Percentiles rank a stretch among this genome's conserved stretches.
Conservation (phyloP, 2,329 filamentous ascomycete genomes). For the Phaeosphaeria sp. region DNA sequence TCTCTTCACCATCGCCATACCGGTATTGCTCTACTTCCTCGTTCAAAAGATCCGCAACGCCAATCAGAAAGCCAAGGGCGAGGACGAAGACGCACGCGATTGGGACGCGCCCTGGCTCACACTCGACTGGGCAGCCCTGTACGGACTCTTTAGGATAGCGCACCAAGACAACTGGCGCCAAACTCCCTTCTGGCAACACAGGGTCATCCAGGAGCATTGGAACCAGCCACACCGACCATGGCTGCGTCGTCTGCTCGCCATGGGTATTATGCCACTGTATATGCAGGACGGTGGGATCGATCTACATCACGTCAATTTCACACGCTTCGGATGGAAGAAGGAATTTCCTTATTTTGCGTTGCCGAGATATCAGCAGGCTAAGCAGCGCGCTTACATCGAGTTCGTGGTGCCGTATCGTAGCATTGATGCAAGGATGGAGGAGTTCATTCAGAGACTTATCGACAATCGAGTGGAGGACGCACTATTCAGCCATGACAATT, state of each 20-base stretch:
- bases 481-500: background rate
- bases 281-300: constrained; percentile 17
- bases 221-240: background rate
- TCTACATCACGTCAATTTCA: background rate
- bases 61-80: background rate
- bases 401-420: constrained; percentile 19
- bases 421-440: background rate
- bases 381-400: constrained; percentile 20
- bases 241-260: constrained; percentile 12
- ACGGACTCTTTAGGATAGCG: background rate
- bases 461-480: background rate
- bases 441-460: background rate
- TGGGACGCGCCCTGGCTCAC: background rate
- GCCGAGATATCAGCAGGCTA: constrained; percentile 13
- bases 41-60: background rate
- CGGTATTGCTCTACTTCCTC: background rate
- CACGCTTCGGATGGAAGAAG: background rate
- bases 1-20: background rate
- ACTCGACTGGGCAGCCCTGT: background rate
- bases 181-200: background rate
- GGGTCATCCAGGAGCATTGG: background rate
- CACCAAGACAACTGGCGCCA: background rate
- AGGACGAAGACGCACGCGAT: background rate
- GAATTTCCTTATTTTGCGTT: background rate
- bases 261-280: constrained; percentile 20